Base-by-base conservation (phyloP, 169 alveolate species). In the Plasmodium ovale region DNA sequence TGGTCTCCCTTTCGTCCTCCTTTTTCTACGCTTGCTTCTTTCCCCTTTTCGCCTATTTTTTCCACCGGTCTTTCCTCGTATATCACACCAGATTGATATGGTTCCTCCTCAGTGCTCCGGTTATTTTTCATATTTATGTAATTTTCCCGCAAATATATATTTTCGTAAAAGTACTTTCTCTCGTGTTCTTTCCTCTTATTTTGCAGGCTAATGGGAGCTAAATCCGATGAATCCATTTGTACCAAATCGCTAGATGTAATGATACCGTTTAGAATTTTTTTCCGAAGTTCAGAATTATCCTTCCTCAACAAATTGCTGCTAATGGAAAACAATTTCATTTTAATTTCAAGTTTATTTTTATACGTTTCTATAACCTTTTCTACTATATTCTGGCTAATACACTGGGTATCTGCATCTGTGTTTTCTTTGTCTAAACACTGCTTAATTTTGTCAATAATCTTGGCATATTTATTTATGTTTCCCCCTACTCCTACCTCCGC, bases 111-210 rank as follows among this genome's bases (percentile, higher is more conserved):
- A 33, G 19, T 21, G 4, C 49, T 79, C 19, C 10, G 62, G 27
- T 0, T 35, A n/a, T 79, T 79, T 79, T 79, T 79, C 16, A 79
- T 19, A 79, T 62, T 27, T 37, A 79, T 47, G n/a, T 47, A 64
- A 64, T 54, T 62, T n/a, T 64, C 89, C n/a, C 89, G 79, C 10
- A 79, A 54, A 56, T 79, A 79, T 19, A 79, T 64, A 16, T 65
- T 79, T 79, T 79, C 89, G 51, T 79, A 79, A 39, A 79, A 79
- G 56, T 79, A 79, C 9, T 79, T 79, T 39, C 68, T 79, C 56
- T 79, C 89, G 37, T 79, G 79, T n/a, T 79, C 89, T 54, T 53
- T 79, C 35, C 89, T 79, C 51, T 79, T 79, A 69, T 79, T 79
- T 33, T 79, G 74, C 56, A 79, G 42, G 21, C 89, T 79, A 16